Percentiles rank a stretch among this genome's conserved stretches.
Evolutionary conservation across 139 green algal species (phyloP).

Genomic region (Limnomonas spitsbergensis): DNA sequence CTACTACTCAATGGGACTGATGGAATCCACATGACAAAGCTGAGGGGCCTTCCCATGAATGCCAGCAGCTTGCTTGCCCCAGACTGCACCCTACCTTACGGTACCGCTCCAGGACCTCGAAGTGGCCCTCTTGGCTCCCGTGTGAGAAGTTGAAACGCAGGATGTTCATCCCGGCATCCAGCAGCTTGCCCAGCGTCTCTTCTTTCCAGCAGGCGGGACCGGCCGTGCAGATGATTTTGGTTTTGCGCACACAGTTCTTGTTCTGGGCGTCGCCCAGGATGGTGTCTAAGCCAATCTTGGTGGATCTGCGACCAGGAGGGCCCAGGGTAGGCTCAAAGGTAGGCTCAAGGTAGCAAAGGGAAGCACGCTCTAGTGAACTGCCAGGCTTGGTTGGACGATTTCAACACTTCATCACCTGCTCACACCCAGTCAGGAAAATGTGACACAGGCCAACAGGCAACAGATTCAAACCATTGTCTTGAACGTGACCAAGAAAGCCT

Average conservation of each 20-base stretch:
- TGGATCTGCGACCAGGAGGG: slow-evolving; percentile 31
- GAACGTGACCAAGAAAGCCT: too few species aligned
- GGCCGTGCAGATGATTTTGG: slow-evolving; percentile 72
- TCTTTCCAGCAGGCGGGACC: slow-evolving; percentile 60
- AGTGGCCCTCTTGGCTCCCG: slow-evolving; percentile 60
- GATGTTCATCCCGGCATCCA: slow-evolving; percentile 70
- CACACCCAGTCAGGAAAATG: too few species aligned
- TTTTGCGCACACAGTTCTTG: slow-evolving; percentile 45
- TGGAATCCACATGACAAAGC: too few species aligned
- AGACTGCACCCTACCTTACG: slow-evolving; percentile 34
- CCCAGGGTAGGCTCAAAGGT: not conserved
- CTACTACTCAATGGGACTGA: too few species aligned
- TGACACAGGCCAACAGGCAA: too few species aligned
- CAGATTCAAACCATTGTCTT: too few species aligned
- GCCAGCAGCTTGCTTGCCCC: too few species aligned
- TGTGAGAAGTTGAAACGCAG: slow-evolving; percentile 70
- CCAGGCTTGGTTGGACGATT: too few species aligned
- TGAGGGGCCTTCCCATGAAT: too few species aligned
- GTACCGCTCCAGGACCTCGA: slow-evolving; percentile 54
- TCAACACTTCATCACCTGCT: too few species aligned
- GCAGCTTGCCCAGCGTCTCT: slow-evolving; percentile 54
- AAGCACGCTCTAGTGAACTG: too few species aligned
- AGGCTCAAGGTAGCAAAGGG: too few species aligned
- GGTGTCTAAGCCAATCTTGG: slow-evolving; percentile 59
- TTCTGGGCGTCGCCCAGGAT: slow-evolving; percentile 49